These are phyloP conservation scores for Calonectria hawksworthii DNA, from an alignment of 2,329 filamentous ascomycete species.

Conservation along the genomic window DNA sequence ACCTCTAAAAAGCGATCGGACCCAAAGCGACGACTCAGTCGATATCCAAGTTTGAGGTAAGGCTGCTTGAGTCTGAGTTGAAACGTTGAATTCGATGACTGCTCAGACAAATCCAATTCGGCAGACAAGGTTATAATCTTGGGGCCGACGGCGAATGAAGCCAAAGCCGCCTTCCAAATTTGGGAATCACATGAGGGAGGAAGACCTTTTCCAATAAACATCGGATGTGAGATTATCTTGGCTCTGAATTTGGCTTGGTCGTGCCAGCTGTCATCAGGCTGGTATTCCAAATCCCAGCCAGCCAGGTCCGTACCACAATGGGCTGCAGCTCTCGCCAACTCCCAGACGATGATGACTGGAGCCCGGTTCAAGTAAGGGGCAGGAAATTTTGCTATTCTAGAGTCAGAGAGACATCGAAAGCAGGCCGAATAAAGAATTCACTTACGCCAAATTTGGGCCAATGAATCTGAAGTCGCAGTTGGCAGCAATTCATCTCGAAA, in stretches of 20 bases:
- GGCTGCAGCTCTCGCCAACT: slow-evolving; percentile 62
- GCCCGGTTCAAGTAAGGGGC: slow-evolving; percentile 55
- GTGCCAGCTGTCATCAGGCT: slow-evolving; percentile 53
- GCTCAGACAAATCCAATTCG: slow-evolving; percentile 54
- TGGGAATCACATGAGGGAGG: slow-evolving; percentile 60
- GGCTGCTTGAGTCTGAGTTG: slow-evolving; percentile 63
- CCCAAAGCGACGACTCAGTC: slow-evolving; percentile 69
- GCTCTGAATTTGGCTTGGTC: slow-evolving; percentile 61
- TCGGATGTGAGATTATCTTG: slow-evolving; percentile 53
- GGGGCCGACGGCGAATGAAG: slow-evolving; percentile 50
- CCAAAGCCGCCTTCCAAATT: slow-evolving; percentile 62
- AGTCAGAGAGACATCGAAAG: background rate
- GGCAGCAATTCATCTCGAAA: background rate
- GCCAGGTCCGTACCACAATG: slow-evolving; percentile 60
- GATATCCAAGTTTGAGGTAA: slow-evolving; percentile 63
- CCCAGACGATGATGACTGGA: slow-evolving; percentile 66
- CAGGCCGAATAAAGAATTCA: slow-evolving; percentile 10
- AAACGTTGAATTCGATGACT: slow-evolving; percentile 58
- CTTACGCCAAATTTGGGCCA: slow-evolving; percentile 58
- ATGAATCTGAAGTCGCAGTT: slow-evolving; percentile 38
- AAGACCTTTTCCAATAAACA: slow-evolving; percentile 60
- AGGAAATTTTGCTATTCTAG: slow-evolving; percentile 55
- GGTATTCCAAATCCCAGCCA: slow-evolving; percentile 53
- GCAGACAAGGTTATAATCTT: slow-evolving; percentile 60
- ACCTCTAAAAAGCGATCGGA: slow-evolving; percentile 72